phyloP scores from a whole-genome alignment of 805 yeast species.

The Jamesozyma lodderae region DNA sequence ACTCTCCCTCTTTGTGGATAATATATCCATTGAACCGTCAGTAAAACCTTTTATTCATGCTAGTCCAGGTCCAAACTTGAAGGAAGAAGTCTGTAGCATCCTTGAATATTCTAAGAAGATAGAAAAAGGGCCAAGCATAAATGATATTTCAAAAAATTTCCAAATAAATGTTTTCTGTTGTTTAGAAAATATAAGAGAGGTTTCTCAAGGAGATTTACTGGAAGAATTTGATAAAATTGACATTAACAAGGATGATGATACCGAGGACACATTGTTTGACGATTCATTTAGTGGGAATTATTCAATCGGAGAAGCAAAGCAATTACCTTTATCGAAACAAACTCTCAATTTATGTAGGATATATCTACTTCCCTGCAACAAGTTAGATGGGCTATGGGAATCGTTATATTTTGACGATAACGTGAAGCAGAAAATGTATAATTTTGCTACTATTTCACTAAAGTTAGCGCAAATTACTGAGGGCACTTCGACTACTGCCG shows the following conservation, averaged over 20 bases:
- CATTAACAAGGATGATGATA: slow-evolving; percentile 6
- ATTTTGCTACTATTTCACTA: slow-evolving; percentile 29
- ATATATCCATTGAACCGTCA: slow-evolving; percentile 7
- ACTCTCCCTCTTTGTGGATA: slow-evolving; percentile 21
- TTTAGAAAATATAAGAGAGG: slow-evolving; percentile 6
- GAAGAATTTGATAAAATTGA: slow-evolving; percentile 29
- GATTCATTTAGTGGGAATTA: slow-evolving; percentile 9
- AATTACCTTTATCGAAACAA: slow-evolving; percentile 9
- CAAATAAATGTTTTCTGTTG: slow-evolving; percentile 12
- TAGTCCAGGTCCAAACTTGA: neutral
- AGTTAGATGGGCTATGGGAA: slow-evolving; percentile 31
- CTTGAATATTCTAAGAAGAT: neutral
- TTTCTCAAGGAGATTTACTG: slow-evolving; percentile 4
- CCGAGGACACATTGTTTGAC: slow-evolving; percentile 7
- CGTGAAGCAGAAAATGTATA: slow-evolving; percentile 27
- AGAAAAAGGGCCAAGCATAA: too few relatives aligned
- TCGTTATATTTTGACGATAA: slow-evolving; percentile 26
- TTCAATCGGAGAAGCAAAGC: too few relatives aligned
- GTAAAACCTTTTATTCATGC: too few relatives aligned
- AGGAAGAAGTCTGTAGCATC: neutral
- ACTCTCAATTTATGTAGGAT: slow-evolving; percentile 12
- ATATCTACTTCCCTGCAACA: slow-evolving; percentile 24
- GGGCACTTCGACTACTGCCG: neutral
- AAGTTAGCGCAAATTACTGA: slow-evolving; percentile 16
- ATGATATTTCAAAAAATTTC: slow-evolving; percentile 1